Conservation (phyloP, 257 asterid genomes). For the Capsicum chinense region DNA sequence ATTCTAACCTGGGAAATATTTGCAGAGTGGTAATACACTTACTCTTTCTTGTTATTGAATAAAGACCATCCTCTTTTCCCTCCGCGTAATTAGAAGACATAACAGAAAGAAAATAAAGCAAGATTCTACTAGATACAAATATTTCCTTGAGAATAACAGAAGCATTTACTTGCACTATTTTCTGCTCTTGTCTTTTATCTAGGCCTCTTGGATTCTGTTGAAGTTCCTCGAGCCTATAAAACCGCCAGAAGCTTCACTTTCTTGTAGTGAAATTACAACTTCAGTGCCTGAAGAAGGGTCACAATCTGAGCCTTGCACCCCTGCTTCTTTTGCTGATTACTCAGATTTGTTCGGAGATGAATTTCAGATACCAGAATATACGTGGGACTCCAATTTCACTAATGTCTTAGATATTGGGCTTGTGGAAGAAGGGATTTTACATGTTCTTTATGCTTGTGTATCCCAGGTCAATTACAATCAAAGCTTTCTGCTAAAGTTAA, state of each 20-base stretch:
- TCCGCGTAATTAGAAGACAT: conserved; percentile 9
- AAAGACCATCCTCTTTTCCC: not conserved
- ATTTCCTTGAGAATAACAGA: conserved; percentile 6
- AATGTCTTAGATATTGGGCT: conserved; percentile 74
- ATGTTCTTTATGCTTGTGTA: conserved; percentile 90
- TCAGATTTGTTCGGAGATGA: conserved; percentile 87
- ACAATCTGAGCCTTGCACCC: conserved; percentile 47
- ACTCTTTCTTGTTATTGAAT: conserved; percentile 22
- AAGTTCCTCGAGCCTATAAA: conserved; percentile 59
- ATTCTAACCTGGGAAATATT: conserved; percentile 70
- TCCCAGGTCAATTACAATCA: conserved; percentile 74
- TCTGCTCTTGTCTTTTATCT: conserved; percentile 28
- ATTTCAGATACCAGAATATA: conserved; percentile 61
- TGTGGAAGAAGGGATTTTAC: conserved; percentile 93
- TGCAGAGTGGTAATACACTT: conserved; percentile 73
- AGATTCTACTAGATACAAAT: not conserved
- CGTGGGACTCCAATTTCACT: conserved; percentile 61
- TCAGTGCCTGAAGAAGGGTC: conserved; percentile 59
- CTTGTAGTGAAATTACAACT: conserved; percentile 47
- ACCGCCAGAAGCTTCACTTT: conserved; percentile 48
- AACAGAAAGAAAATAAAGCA: conserved; percentile 24
- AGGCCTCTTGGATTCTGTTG: conserved; percentile 78
- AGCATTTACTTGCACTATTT: conserved; percentile 7
- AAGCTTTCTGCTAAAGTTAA: conserved; percentile 22
- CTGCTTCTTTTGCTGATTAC: conserved; percentile 59